Evolutionary conservation across 345 rosid genomes (phyloP), one percentile per base, ranked within the genome.

Genomic region (Schrenkiella parvula): DNA sequence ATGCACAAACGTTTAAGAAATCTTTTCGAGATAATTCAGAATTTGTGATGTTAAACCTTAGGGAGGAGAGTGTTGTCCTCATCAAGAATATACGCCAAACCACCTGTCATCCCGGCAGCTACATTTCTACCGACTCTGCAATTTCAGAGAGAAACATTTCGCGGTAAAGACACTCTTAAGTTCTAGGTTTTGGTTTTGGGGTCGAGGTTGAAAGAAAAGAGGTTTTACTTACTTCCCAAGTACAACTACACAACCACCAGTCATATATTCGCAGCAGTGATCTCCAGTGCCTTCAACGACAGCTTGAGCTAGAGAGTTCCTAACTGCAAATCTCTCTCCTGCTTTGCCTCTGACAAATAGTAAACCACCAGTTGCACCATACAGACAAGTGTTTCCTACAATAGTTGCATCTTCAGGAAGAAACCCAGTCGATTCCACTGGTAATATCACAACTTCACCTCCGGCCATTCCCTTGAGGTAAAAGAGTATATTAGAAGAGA

Each of bases 91-190:
- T 95, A 95, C 26, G 95, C 89, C 75, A 95, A 80, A 57, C 99
- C 99, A 78, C 99, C 99, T 4, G 99, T 95, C 99, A 95, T 95
- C 41, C 99, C 99, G 28, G 99, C 99, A 65, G 97, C 97, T 57
- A 95, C 99, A 70, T 95, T 95, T 82, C 99, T 84, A 56, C 99
- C 99, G 67, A 91, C 99, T 78, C 99, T 95, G 95, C 73, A 64
- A 82, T 71, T 56, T 47, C 44, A 55, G 39, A 64, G 32, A 57
- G 8, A 52, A 46, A 22, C 12, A 17, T 51, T 22, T 31, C 8
- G 28, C 11, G 9, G 29, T 26, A 37, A 21, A 28, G 12, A 35
- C 29, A 34, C 8, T 18, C 52, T 8, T 7, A n/a, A 19, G 31
- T 54, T 52, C 26, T 19, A 10, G 13, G 43, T 37, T 64, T 64